Evolutionary conservation across 495 filamentous ascomycete genomes (phyloP), one percentile per base, ranked within the genome.

Genomic region (Annulohypoxylon nitens): DNA sequence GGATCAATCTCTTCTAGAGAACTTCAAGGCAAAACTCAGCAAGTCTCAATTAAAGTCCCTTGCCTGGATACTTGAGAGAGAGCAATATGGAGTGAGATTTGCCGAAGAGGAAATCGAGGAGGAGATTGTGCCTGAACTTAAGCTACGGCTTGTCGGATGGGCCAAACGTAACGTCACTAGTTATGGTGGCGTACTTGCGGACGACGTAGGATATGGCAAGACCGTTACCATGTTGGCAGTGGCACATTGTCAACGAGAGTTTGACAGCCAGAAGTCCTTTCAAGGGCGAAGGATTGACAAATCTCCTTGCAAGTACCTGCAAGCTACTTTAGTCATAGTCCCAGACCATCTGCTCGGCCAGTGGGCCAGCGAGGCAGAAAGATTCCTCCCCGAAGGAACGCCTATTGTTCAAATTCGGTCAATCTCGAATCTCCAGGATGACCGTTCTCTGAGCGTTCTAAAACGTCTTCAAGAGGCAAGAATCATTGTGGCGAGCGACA

Each of bases 151-250:
- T 1, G 84, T 91, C 70, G 89, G 83, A n/a, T 78, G 80, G 9
- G 92, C 88, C 1, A 81, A 83, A 33, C 86, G 84, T 25, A 54
- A 79, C 1, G 80, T 87, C 37, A 75, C 66, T 8, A 74, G 89
- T 61, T 85, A 83, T 7, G 93, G 93, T 23, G 93, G 93, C 14
- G 83, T 96, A 25, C 83, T 93, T 1, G 92, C 92, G 3, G 91
- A 95, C 69, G 85, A 93, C 59, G 90, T 94, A 47, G 92, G 92
- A 9, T 96, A 92, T 76, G 93, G 93, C 1, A 97, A 97, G 74
- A 97, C 93, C 0, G 88, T 91, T 3, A 85, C 89, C n/a, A 88
- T 86, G 1, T 83, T 97, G 8, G 92, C 86, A 0, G 78, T 96
- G 18, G 88, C 93, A 20, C 87, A 91, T 48, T 59, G 71, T 9